Base-by-base conservation (phyloP, 2,329 filamentous ascomycete species). In the Aspergillaceae sp. region DNA sequence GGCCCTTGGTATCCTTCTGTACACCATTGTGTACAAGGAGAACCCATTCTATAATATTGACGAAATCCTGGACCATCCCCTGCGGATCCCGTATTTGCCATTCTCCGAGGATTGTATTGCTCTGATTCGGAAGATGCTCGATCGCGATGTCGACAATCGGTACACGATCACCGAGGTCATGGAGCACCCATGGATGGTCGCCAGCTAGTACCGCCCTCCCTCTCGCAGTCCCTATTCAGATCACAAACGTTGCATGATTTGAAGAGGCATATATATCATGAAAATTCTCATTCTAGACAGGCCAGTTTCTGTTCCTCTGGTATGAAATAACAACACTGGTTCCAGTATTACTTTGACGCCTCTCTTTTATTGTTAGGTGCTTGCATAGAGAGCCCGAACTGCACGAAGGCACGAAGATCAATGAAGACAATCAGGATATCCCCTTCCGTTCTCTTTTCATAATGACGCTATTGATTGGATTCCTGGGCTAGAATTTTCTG, bases 1-100 rank as follows among this genome's bases (percentile, higher is more conserved):
- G 92, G 92, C 92, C 1, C 77, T 98, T 10, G 92, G 92, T 27
- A 97, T 98, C 60, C 78, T 98, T 28, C 80, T 98, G 9, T 98
- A 98, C 73, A 98, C 92, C 29, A 96, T 98, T 61, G 86, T 97
- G 61, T 98, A 98, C 77, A 98, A 97, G 71, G 92, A 98, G 71
- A 98, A 98, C 62, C 91, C 92, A 0, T 98, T 96, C 68, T 97
- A 97, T 76, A 94, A 86, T 68, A 92, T 97, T 60, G 92, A 98
- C 66, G 92, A 98, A 74, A 98, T 98, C 61, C 94, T 97, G 80
- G 92, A 98, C 65, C 90, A 91, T 60, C 91, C 96, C 57, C 74
- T 98, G 48, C 81, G 92, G 41, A 84, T 98, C 29, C 92, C 92
- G 0, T 96, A 70, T 51, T 53, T 73, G 19, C 70, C 70, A 4